Percentiles rank a stretch among this genome's conserved stretches.
phyloP scores from a whole-genome alignment of 495 filamentous ascomycete genomes.

The Haplographium delicatum region DNA sequence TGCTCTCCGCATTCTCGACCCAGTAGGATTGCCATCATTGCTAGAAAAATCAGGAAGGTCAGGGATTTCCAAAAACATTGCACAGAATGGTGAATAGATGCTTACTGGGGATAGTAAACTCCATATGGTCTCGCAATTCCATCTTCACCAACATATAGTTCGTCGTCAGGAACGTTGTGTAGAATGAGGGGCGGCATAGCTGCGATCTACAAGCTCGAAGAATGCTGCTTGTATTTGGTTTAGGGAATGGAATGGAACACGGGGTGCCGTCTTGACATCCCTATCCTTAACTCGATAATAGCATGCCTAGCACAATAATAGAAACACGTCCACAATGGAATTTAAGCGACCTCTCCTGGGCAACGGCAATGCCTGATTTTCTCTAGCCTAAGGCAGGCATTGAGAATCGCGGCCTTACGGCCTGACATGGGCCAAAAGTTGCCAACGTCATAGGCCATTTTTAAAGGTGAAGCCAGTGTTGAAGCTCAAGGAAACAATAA shows the following conservation, averaged over 20 bases:
- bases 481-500: background rate
- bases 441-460: too few species aligned
- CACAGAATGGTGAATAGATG: constrained; percentile 5
- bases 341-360: background rate
- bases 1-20: constrained; percentile 33
- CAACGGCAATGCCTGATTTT: too few species aligned
- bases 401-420: too few species aligned
- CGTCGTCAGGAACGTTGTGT: constrained; percentile 55
- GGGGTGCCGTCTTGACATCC: background rate
- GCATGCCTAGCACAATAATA: too few species aligned
- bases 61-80: constrained; percentile 9
- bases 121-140: constrained; percentile 51
- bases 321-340: background rate
- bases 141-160: constrained; percentile 52
- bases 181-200: constrained; percentile 50
- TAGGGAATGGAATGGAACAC: background rate
- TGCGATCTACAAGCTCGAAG: background rate
- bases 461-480: too few species aligned
- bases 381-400: too few species aligned
- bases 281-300: too few species aligned
- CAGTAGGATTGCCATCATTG: constrained; percentile 29
- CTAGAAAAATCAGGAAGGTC: constrained; percentile 27
- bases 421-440: too few species aligned
- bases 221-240: background rate
- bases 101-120: constrained; percentile 51